A percentile compares a stretch with the other conserved stretches of the same genome.
Evolutionary conservation across 2,329 filamentous ascomycete species (phyloP).

Genomic region (Alternaria arborescens): DNA sequence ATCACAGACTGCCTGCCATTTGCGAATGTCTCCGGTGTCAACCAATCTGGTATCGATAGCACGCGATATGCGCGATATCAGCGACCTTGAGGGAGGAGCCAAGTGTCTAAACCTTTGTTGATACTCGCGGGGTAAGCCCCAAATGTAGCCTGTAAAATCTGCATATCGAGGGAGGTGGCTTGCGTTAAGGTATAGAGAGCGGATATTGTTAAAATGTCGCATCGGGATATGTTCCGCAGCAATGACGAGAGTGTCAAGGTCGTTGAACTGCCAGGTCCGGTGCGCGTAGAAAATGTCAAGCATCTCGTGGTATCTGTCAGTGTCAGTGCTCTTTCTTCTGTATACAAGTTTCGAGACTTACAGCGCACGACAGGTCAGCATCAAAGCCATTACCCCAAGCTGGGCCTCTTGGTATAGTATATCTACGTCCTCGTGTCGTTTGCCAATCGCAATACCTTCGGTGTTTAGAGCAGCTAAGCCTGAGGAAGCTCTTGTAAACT

Average conservation of each 20-base stretch:
- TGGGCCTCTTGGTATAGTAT: background rate
- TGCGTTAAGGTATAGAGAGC: conserved; percentile 7
- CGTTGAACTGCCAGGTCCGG: background rate
- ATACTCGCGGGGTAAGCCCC: conserved; percentile 1
- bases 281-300: background rate
- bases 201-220: background rate
- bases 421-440: background rate
- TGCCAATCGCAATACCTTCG: background rate
- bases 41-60: background rate
- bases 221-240: background rate
- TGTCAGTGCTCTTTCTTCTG: background rate
- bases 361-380: conserved; percentile 4
- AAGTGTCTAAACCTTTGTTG: background rate
- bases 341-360: background rate
- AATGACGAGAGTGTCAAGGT: conserved; percentile 3
- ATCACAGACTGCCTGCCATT: conserved; percentile 1
- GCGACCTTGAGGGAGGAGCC: background rate
- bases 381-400: conserved; percentile 1
- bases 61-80: background rate
- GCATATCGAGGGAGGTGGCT: background rate
- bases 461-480: background rate
- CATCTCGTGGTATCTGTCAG: conserved; percentile 1
- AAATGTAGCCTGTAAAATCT: background rate
- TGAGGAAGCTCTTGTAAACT: background rate
- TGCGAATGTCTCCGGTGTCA: background rate